Evolutionary conservation across 164 flowering plant genomes (phyloP).

Genomic region (Tetrastigma voinierianum): DNA sequence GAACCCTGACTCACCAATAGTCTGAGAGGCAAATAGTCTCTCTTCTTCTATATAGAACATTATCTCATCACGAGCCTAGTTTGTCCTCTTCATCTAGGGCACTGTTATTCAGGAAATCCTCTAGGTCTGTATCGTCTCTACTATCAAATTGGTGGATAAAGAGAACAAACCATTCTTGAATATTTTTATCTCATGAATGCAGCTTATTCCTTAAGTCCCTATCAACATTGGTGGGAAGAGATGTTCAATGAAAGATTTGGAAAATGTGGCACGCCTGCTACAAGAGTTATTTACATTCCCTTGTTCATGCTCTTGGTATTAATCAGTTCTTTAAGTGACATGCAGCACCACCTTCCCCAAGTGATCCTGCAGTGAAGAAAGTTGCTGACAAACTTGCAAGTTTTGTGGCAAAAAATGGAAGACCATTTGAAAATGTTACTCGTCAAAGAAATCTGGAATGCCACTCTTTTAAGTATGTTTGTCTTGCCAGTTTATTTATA

Average conservation of each 20-base stretch:
- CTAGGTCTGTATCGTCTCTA: slow-evolving; percentile 26
- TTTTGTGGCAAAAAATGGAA: slow-evolving; percentile 98
- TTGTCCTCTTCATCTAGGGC: slow-evolving; percentile 5
- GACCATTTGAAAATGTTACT: slow-evolving; percentile 85
- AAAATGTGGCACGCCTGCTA: slow-evolving; percentile 86
- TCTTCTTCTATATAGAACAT: background rate
- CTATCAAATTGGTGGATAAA: slow-evolving; percentile 29
- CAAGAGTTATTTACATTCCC: slow-evolving; percentile 90
- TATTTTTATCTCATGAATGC: slow-evolving; percentile 84
- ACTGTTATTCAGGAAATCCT: slow-evolving; percentile 6
- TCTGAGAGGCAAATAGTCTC: background rate
- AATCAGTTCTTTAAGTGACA: slow-evolving; percentile 99
- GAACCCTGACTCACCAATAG: background rate
- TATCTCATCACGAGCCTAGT: background rate
- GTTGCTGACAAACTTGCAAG: slow-evolving; percentile 96
- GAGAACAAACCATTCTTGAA: slow-evolving; percentile 66
- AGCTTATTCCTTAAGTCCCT: slow-evolving; percentile 68
- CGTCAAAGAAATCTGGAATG: slow-evolving; percentile 91
- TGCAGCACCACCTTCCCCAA: slow-evolving; percentile 89
- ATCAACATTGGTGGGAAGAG: slow-evolving; percentile 82
- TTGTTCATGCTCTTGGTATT: slow-evolving; percentile 96
- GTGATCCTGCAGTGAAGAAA: slow-evolving; percentile 90
- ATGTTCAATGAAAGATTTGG: slow-evolving; percentile 78
- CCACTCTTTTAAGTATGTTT: slow-evolving; percentile 89
- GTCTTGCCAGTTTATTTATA: background rate